These are phyloP conservation scores for Litchi chinensis DNA, from an alignment of 345 rosid species.

Conservation along the genomic window DNA sequence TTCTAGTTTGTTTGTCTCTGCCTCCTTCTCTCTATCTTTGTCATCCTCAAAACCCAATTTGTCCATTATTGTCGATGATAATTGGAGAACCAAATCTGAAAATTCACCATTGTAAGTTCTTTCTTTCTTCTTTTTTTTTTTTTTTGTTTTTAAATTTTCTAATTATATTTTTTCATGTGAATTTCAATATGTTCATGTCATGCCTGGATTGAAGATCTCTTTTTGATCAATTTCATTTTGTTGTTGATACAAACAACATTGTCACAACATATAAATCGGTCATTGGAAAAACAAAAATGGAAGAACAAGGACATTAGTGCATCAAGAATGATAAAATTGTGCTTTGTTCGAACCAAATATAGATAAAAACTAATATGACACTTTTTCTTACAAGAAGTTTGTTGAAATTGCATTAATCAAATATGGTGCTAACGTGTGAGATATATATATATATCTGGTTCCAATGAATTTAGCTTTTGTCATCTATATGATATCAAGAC, in stretches of 20 bases:
- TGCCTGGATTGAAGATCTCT: not conserved
- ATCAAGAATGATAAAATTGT: not conserved
- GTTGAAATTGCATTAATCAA: not conserved
- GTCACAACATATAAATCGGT: not conserved
- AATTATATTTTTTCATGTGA: conserved; percentile 1
- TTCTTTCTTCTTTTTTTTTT: not conserved
- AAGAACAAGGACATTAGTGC: not conserved
- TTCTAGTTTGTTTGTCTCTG: not conserved
- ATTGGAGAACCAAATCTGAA: not conserved
- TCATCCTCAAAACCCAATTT: not conserved
- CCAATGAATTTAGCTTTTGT: not conserved
- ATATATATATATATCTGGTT: too few relatives aligned
- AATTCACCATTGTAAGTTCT: conserved; percentile 9
- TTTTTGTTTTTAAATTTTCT: not conserved
- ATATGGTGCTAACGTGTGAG: not conserved
- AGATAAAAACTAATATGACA: too few relatives aligned
- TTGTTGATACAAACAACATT: not conserved
- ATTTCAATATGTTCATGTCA: not conserved
- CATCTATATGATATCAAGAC: too few relatives aligned
- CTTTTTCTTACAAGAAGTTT: not conserved
- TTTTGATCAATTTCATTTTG: conserved; percentile 1
- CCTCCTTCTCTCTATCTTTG: conserved; percentile 1
- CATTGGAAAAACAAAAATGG: not conserved
- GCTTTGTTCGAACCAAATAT: not conserved
- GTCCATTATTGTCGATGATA: not conserved